Conservation (phyloP, 352 stramenopile genomes). For the Chrysophaeum taylorii region DNA sequence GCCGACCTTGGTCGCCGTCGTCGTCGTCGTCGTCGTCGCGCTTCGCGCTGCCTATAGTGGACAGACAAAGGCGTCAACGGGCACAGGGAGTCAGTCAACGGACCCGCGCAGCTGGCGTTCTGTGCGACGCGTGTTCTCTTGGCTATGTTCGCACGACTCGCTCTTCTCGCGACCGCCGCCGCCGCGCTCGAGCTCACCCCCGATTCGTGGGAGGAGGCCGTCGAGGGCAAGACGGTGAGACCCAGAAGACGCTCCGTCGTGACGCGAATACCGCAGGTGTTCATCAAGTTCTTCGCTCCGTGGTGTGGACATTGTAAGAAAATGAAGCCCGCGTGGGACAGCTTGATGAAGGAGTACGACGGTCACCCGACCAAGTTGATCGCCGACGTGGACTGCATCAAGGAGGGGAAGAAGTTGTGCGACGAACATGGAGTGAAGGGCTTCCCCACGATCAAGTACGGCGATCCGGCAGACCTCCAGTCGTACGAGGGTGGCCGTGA, state of each 20-base stretch:
- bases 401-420: conserved; percentile 43
- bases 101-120: no score
- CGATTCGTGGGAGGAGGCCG: conserved; percentile 37
- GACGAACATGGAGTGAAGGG: conserved; percentile 46
- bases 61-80: no score
- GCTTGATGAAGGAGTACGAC: conserved; percentile 42
- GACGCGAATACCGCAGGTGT: not conserved
- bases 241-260: not conserved
- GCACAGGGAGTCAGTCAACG: no score
- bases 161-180: conserved; percentile 12
- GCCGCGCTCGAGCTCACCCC: conserved; percentile 34
- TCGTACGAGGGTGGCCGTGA: conserved; percentile 48
- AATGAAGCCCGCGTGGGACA: conserved; percentile 51
- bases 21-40: no score
- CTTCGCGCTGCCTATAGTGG: no score
- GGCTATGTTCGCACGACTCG: no score
- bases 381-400: conserved; percentile 54
- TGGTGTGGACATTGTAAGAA: conserved; percentile 53
- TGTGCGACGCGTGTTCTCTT: no score
- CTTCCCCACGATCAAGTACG: conserved; percentile 56
- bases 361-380: conserved; percentile 42
- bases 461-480: conserved; percentile 40
- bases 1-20: no score
- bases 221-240: conserved; percentile 38
- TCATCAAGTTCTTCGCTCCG: conserved; percentile 43